Percentiles rank a stretch among this genome's conserved stretches.
Evolutionary conservation across 768 basidiomycete genomes (phyloP).

Genomic region (Macrolepiota fuliginosa): DNA sequence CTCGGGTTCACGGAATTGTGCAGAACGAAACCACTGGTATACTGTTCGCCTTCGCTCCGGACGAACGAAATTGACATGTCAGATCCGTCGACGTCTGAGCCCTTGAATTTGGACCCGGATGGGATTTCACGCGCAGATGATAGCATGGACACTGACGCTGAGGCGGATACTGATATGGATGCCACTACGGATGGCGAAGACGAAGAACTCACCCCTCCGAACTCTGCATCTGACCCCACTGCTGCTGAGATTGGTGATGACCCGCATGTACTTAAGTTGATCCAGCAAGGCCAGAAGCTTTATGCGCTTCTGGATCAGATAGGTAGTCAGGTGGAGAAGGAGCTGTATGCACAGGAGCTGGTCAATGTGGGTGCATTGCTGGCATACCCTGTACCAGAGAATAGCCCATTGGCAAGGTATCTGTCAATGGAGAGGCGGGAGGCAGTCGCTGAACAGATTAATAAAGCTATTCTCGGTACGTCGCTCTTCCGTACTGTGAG

Average conservation of each 20-base stretch:
- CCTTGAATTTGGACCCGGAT: not conserved
- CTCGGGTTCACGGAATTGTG: conserved; percentile 86
- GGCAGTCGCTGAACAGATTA: conserved; percentile 84
- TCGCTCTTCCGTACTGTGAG: conserved; percentile 12
- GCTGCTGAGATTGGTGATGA: not conserved
- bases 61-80: conserved; percentile 8
- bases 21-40: conserved; percentile 62
- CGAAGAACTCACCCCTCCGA: not conserved
- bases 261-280: conserved; percentile 5
- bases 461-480: conserved; percentile 82
- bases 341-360: conserved; percentile 67
- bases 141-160: conserved; percentile 2
- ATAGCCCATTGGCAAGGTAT: conserved; percentile 73
- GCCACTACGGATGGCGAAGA: not conserved
- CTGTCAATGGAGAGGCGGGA: conserved; percentile 75
- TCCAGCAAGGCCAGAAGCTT: conserved; percentile 54
- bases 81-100: not conserved
- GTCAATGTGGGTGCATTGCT: conserved; percentile 73
- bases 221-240: not conserved
- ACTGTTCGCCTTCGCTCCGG: conserved; percentile 11
- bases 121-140: not conserved
- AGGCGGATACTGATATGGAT: conserved; percentile 1
- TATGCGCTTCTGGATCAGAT: conserved; percentile 60
- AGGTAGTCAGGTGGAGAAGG: conserved; percentile 50
- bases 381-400: conserved; percentile 81